These are phyloP conservation scores for Fomitopsis betulina DNA, from an alignment of 1,284 basidiomycete species.

Conservation along the genomic window DNA sequence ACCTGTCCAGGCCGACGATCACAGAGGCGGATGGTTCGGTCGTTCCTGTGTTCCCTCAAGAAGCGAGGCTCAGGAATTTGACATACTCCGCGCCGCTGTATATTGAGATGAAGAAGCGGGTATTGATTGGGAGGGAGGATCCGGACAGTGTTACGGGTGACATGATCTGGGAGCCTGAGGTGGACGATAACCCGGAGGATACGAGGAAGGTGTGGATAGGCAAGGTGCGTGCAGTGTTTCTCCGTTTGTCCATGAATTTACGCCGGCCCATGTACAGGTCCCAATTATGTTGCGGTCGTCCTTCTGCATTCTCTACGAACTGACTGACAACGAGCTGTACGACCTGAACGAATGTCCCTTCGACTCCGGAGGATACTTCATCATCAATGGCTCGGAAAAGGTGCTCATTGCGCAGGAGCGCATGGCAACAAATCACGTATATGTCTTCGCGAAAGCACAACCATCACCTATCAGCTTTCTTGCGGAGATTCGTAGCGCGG, in stretches of 20 bases:
- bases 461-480: constrained; percentile 95
- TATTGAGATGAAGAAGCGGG: constrained; percentile 91
- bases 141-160: constrained; percentile 81
- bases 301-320: constrained; percentile 87
- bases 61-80: constrained; percentile 90
- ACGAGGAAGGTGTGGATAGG: constrained; percentile 93
- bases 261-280: constrained; percentile 47
- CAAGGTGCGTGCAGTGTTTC: constrained; percentile 58
- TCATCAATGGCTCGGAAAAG: constrained; percentile 99
- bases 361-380: constrained; percentile 98
- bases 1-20: constrained; percentile 90
- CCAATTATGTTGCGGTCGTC: constrained; percentile 97
- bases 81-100: constrained; percentile 97
- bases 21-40: constrained; percentile 96
- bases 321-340: constrained; percentile 80
- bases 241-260: constrained; percentile 5
- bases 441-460: constrained; percentile 97
- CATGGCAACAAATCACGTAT: constrained; percentile 99
- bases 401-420: constrained; percentile 99
- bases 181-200: constrained; percentile 59
- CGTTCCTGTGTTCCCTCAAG: constrained; percentile 94
- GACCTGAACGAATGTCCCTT: constrained; percentile 97
- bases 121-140: constrained; percentile 78
- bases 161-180: constrained; percentile 77
- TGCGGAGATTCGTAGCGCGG: constrained; percentile 96